phyloP scores from a whole-genome alignment of 108 stramenopile species.

The Fragilaria crotonensis region DNA sequence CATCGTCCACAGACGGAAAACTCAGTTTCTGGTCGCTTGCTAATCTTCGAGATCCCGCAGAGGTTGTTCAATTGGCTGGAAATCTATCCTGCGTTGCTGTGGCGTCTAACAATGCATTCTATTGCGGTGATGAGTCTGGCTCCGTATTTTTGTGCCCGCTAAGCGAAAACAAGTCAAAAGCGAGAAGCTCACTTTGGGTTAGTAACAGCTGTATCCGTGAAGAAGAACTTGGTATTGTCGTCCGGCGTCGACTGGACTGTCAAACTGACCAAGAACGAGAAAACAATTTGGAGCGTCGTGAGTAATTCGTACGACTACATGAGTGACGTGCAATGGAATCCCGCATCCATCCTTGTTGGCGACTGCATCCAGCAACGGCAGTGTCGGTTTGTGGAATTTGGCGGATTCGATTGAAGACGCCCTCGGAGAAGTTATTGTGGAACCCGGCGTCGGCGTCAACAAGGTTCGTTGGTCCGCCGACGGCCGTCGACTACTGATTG shows the following conservation, averaged over 20 bases:
- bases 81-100: conserved; percentile 76
- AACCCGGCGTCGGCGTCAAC: conserved; percentile 57
- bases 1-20: conserved; percentile 61
- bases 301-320: conserved; percentile 88
- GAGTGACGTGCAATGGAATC: conserved; percentile 84
- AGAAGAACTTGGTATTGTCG: conserved; percentile 51
- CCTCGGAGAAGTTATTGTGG: conserved; percentile 67
- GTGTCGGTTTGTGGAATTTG: conserved; percentile 80
- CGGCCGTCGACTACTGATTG: conserved; percentile 72
- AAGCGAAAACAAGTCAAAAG: too few relatives aligned
- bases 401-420: conserved; percentile 73
- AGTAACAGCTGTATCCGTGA: conserved; percentile 57
- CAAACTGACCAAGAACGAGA: conserved; percentile 72
- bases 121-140: conserved; percentile 76
- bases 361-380: conserved; percentile 79
- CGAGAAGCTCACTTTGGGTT: conserved; percentile 82
- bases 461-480: conserved; percentile 75
- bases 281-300: conserved; percentile 60
- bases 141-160: too few relatives aligned
- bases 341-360: conserved; percentile 81
- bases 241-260: conserved; percentile 88
- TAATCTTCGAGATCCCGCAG: conserved; percentile 77
- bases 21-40: conserved; percentile 79
- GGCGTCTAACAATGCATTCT: conserved; percentile 47
- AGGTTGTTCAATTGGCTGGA: conserved; percentile 56